phyloP scores from a whole-genome alignment of 2,329 filamentous ascomycete genomes.

The Thelonectria blattea region DNA sequence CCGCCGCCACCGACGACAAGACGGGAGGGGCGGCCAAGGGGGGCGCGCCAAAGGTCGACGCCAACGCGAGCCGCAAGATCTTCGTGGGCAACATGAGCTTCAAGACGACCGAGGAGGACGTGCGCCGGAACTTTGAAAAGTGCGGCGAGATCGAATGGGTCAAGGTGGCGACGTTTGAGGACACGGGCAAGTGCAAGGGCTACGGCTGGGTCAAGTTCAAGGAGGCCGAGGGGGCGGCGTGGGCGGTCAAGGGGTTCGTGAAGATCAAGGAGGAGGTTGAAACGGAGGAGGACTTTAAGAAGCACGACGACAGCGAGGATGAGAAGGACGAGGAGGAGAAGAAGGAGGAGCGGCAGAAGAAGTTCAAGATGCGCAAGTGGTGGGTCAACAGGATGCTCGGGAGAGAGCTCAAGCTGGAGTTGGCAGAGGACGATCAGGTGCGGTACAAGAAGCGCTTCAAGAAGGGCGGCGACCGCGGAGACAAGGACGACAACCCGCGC shows the following conservation, averaged over 20 bases:
- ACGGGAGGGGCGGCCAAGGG: constrained; percentile 39
- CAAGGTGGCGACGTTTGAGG: constrained; percentile 94
- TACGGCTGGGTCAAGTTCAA: constrained; percentile 95
- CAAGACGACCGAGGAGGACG: constrained; percentile 78
- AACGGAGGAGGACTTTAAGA: constrained; percentile 66
- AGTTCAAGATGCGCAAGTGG: constrained; percentile 71
- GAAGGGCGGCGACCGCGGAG: constrained; percentile 60
- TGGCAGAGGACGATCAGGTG: constrained; percentile 87
- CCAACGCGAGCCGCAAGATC: constrained; percentile 77
- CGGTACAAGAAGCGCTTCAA: constrained; percentile 95
- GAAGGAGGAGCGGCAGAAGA: constrained; percentile 50
- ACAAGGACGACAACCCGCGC: constrained; percentile 30
- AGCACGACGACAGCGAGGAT: constrained; percentile 49
- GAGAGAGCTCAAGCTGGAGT: constrained; percentile 84
- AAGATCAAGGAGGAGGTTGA: constrained; percentile 70
- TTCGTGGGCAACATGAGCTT: constrained; percentile 93
- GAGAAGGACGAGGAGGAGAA: constrained; percentile 48
- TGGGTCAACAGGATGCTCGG: constrained; percentile 87
- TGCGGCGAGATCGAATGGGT: constrained; percentile 84
- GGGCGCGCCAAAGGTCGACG: constrained; percentile 41
- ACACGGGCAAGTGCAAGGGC: constrained; percentile 96
- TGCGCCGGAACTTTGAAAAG: constrained; percentile 80
- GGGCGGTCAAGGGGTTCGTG: constrained; percentile 77
- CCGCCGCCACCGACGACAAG: constrained; percentile 45
- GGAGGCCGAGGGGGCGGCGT: constrained; percentile 73